Percentiles rank a stretch among this genome's conserved stretches.
Conservation (phyloP, 345 rosid genomes). For the Balakata baccata region DNA sequence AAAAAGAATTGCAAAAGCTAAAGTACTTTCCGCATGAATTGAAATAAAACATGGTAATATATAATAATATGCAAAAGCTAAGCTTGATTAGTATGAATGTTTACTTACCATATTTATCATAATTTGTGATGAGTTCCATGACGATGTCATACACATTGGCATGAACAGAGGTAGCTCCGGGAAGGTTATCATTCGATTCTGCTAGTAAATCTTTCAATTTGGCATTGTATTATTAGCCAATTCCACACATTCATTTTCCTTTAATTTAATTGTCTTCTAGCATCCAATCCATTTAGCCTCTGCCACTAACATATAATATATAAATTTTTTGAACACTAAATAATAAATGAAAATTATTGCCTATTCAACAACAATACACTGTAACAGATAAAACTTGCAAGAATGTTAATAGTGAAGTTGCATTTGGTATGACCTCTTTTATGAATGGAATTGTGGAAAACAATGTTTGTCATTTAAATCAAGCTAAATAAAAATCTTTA, state of each 20-base stretch:
- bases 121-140: slow-evolving; percentile 83
- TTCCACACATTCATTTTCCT: slow-evolving; percentile 63
- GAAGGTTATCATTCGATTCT: slow-evolving; percentile 54
- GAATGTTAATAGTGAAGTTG: slow-evolving; percentile 24
- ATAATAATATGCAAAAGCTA: too few species aligned
- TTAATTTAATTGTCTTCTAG: slow-evolving; percentile 64
- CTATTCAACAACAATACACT: neutral
- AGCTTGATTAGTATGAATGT: too few species aligned
- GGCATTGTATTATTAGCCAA: slow-evolving; percentile 72
- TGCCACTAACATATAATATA: slow-evolving; percentile 25
- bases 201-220: slow-evolving; percentile 56
- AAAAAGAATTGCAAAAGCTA: too few species aligned
- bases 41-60: too few species aligned
- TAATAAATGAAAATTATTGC: too few species aligned
- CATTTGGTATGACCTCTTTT: slow-evolving; percentile 42
- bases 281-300: slow-evolving; percentile 78
- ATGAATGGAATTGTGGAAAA: neutral
- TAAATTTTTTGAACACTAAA: too few species aligned
- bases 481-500: too few species aligned
- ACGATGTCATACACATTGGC: slow-evolving; percentile 84
- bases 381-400: slow-evolving; percentile 34
- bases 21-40: too few species aligned
- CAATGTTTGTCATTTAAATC: too few species aligned
- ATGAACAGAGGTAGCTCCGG: slow-evolving; percentile 60
- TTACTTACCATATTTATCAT: slow-evolving; percentile 54